phyloP scores from a whole-genome alignment of 2,329 filamentous ascomycete species.

The Fusarium subglutinans region DNA sequence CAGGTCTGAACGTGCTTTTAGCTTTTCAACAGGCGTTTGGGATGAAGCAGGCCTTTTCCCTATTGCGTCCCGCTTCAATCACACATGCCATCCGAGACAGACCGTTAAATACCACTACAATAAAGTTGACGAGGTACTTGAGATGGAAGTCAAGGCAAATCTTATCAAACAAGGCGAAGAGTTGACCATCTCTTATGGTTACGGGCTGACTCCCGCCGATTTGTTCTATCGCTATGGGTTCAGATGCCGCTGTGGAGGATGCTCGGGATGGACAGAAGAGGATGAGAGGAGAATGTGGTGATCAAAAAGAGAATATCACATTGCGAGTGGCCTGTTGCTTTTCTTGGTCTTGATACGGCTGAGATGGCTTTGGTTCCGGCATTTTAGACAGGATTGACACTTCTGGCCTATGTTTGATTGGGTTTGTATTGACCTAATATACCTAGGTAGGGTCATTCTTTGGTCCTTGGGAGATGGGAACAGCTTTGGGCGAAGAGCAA shows the following conservation, averaged over 20 bases:
- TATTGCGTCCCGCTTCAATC: conserved; percentile 66
- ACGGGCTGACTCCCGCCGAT: conserved; percentile 43
- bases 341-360: not conserved
- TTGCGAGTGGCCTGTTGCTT: not conserved
- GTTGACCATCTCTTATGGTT: conserved; percentile 61
- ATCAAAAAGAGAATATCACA: not conserved
- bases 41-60: conserved; percentile 56
- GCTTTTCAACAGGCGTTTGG: conserved; percentile 42
- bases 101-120: conserved; percentile 59
- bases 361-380: not conserved
- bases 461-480: not conserved
- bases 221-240: conserved; percentile 62
- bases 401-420: not conserved
- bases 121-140: conserved; percentile 46
- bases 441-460: not conserved
- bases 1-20: not conserved
- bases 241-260: conserved; percentile 60
- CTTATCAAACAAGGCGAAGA: conserved; percentile 56
- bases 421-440: not conserved
- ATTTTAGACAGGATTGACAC: not conserved
- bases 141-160: conserved; percentile 51
- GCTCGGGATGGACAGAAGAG: conserved; percentile 43
- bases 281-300: conserved; percentile 24
- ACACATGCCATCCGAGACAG: conserved; percentile 58
- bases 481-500: not conserved